Percentiles rank a stretch among this genome's conserved stretches.
Conservation (phyloP, 2,329 filamentous ascomycete genomes). For the Xylaria sp. region DNA sequence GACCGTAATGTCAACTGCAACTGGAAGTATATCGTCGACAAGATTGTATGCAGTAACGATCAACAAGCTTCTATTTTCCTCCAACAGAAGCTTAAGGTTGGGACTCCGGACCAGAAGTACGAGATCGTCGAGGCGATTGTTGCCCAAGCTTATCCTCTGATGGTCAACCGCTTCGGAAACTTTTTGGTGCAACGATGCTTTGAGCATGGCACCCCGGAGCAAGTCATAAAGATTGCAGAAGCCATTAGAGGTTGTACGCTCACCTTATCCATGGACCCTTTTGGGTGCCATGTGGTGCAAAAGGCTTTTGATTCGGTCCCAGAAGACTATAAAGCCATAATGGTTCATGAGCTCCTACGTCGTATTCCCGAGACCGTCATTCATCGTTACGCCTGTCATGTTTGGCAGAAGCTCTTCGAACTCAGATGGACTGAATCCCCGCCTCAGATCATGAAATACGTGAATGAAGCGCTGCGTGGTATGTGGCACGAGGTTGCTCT, state of each 20-base stretch:
- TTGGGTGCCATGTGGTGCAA: slow-evolving; percentile 97
- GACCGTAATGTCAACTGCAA: slow-evolving; percentile 98
- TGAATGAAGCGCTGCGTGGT: slow-evolving; percentile 91
- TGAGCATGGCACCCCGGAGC: slow-evolving; percentile 94
- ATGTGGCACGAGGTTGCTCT: slow-evolving; percentile 99
- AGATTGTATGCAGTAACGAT: slow-evolving; percentile 99
- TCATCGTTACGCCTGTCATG: slow-evolving; percentile 97
- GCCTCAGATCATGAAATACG: slow-evolving; percentile 97
- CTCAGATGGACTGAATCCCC: slow-evolving; percentile 94
- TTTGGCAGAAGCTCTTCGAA: slow-evolving; percentile 99
- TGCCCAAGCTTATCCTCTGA: slow-evolving; percentile 90
- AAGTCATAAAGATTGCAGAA: slow-evolving; percentile 93
- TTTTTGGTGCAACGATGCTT: slow-evolving; percentile 99
- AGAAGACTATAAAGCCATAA: slow-evolving; percentile 96
- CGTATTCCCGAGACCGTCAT: slow-evolving; percentile 98
- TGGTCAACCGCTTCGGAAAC: slow-evolving; percentile 99
- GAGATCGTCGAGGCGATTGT: slow-evolving; percentile 98
- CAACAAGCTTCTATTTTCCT: slow-evolving; percentile 99
- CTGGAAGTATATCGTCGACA: slow-evolving; percentile 99
- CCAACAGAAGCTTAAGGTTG: slow-evolving; percentile 98
- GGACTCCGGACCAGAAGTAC: slow-evolving; percentile 93
- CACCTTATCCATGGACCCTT: slow-evolving; percentile 96
- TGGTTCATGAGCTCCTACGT: slow-evolving; percentile 97
- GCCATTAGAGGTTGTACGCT: slow-evolving; percentile 94
- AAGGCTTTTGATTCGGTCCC: slow-evolving; percentile 98